These are phyloP conservation scores for Penicillium sp. DNA, from an alignment of 2,329 filamentous ascomycete genomes.

Conservation along the genomic window DNA sequence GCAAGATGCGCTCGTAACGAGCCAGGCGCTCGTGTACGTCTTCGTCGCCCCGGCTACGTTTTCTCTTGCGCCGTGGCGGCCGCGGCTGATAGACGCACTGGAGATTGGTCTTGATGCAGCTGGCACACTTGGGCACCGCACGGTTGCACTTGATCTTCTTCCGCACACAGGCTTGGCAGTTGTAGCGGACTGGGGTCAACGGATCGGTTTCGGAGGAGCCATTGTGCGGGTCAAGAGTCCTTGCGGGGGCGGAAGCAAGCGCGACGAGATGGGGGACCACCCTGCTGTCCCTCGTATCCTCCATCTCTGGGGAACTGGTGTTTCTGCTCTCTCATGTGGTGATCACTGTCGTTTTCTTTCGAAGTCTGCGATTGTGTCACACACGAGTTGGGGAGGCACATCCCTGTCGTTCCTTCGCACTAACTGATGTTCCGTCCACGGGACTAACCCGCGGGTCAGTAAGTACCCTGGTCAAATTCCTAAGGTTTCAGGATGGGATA, in stretches of 20 bases:
- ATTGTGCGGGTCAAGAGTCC: background rate
- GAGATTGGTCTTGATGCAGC: constrained; percentile 39
- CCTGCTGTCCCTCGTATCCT: background rate
- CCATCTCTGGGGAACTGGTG: background rate
- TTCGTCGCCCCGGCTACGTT: constrained; percentile 38
- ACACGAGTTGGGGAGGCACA: background rate
- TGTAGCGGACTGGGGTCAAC: constrained; percentile 14
- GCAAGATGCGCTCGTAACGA: constrained; percentile 47
- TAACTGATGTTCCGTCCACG: background rate
- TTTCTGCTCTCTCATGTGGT: background rate
- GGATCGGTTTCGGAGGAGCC: constrained; percentile 2
- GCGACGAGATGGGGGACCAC: constrained; percentile 4
- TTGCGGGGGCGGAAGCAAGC: constrained; percentile 10
- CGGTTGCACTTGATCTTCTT: constrained; percentile 50
- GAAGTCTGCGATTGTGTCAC: background rate
- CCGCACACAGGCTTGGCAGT: constrained; percentile 33
- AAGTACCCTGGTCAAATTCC: background rate
- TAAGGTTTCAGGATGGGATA: too few relatives aligned
- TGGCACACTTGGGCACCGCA: constrained; percentile 37
- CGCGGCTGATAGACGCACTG: constrained; percentile 49
- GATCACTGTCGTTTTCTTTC: background rate
- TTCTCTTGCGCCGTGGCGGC: constrained; percentile 41
- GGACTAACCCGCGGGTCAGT: background rate
- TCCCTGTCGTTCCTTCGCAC: background rate
- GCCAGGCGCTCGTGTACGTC: constrained; percentile 42